Evolutionary conservation across 1,139 yeast species (phyloP), one percentile per base, ranked within the genome.

Genomic region (Suzukiozyma palmioleophila): DNA sequence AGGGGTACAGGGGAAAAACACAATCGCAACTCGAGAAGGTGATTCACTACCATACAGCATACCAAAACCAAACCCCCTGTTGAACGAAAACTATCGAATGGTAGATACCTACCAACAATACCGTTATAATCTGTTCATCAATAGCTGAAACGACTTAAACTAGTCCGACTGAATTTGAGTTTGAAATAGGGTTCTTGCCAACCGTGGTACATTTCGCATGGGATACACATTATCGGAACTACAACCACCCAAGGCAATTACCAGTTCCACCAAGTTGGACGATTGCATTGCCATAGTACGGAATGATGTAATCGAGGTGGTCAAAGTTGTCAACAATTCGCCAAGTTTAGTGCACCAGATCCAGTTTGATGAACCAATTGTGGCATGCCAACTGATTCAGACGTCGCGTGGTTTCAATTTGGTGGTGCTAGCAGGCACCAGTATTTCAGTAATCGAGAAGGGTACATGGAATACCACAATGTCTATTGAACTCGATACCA

Each of bases 151-250:
- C n/a, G n/a, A n/a, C n/a, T n/a, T n/a, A n/a, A n/a, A n/a, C n/a
- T n/a, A n/a, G n/a, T n/a, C n/a, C n/a, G n/a, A n/a, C n/a, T n/a
- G n/a, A n/a, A n/a, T n/a, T n/a, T n/a, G n/a, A n/a, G n/a, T n/a
- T n/a, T n/a, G n/a, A n/a, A n/a, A n/a, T n/a, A n/a, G n/a, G n/a
- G n/a, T n/a, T n/a, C n/a, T n/a, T n/a, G n/a, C n/a, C n/a, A n/a
- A n/a, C n/a, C n/a, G n/a, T n/a, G n/a, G n/a, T n/a, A n/a, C n/a
- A n/a, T 18, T 7, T 5, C 22, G 22, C 12, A 46, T 46, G 52
- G 51, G 53, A 40, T 46, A 49, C 43, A 39, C 56, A n/a, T 22
- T 58, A 27, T 48, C 60, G 4, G 60, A 60, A 30, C 28, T 47
- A 9, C 29, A 24, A 12, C 11, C 14, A 16, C 36, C 36, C 9